Evolutionary conservation across 164 flowering plant species (phyloP), one percentile per base, ranked within the genome.

Genomic region (Santalum album): DNA sequence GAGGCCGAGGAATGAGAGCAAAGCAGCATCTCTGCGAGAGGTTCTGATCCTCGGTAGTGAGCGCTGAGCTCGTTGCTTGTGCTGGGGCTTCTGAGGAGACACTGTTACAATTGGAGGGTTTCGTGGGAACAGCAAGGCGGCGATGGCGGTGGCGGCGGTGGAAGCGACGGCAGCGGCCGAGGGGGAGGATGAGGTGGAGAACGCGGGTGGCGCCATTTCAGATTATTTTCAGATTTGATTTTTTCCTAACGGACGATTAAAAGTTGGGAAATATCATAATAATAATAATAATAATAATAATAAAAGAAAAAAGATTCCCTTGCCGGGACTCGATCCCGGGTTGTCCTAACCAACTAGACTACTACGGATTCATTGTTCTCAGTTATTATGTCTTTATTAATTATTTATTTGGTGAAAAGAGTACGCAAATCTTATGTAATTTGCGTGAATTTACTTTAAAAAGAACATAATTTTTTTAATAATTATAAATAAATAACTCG

Each of bases 1-100:
- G 61, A 73, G 62, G 25, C 77, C 34, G 67, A 72, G n/a, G 32
- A 73, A 53, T 6, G 76, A 69, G 64, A 75, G 61, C 6, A 60
- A 25, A 23, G 65, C 47, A 4, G 58, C 48, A 34, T 55, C 62
- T 63, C 78, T 54, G 59, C 78, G 75, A 45, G 65, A 61, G 54
- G 46, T 24, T 18, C 23, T 21, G 39, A 34, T 9, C 10, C 15
- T 23, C 16, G 23, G 22, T 2, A 14, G 42, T 9, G 23, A 20
- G 18, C 3, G 12, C n/a, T 19, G 58, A 19, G 34, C 48, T 49
- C 19, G 45, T 32, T 5, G 16, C 12, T 12, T 10, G 12, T 12
- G 40, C 12, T 9, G 40, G 40, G 6, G 40, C 40, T 36, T 36
- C 40, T 12, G 40, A 2, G 40, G 15, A 15, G 15, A 9, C 9